These are phyloP conservation scores for Excoecaria agallocha DNA, from an alignment of 345 rosid genomes.

Conservation along the genomic window DNA sequence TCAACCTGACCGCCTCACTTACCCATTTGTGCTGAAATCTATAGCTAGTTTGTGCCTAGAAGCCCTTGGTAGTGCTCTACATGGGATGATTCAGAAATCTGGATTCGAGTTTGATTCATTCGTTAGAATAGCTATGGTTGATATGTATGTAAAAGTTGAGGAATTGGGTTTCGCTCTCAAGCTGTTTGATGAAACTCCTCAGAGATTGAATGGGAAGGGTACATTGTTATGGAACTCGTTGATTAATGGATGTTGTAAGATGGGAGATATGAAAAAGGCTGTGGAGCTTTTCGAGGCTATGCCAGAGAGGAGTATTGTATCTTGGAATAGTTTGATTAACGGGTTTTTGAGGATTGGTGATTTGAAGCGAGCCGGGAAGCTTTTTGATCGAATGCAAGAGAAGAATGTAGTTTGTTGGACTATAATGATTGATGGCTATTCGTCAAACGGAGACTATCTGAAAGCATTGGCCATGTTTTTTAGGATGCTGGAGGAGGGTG, in stretches of 20 bases:
- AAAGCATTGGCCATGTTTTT: slow-evolving; percentile 60
- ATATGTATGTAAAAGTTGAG: slow-evolving; percentile 49
- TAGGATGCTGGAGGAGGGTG: slow-evolving; percentile 58
- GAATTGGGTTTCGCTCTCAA: slow-evolving; percentile 32
- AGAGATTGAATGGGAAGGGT: slow-evolving; percentile 43
- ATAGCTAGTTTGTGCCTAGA: slow-evolving; percentile 27
- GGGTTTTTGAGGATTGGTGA: slow-evolving; percentile 54
- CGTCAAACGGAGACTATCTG: slow-evolving; percentile 41
- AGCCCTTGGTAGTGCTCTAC: slow-evolving; percentile 42
- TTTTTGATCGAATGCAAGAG: slow-evolving; percentile 64
- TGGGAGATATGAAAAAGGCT: slow-evolving; percentile 41
- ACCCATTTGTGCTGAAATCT: slow-evolving; percentile 54
- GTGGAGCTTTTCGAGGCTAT: slow-evolving; percentile 52
- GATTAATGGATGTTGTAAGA: slow-evolving; percentile 58
- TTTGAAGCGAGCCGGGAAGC: slow-evolving; percentile 34
- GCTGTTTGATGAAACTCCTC: slow-evolving; percentile 64
- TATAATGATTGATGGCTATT: slow-evolving; percentile 66
- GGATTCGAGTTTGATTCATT: slow-evolving; percentile 46
- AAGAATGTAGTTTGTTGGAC: slow-evolving; percentile 70
- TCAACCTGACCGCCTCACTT: slow-evolving; percentile 51
- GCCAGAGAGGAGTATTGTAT: slow-evolving; percentile 44
- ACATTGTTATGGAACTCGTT: slow-evolving; percentile 73
- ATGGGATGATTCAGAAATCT: slow-evolving; percentile 38
- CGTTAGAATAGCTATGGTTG: slow-evolving; percentile 46
- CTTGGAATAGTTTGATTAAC: slow-evolving; percentile 79